phyloP scores from a whole-genome alignment of 2,329 filamentous ascomycete species.

The Trichophyton schoenleinii region DNA sequence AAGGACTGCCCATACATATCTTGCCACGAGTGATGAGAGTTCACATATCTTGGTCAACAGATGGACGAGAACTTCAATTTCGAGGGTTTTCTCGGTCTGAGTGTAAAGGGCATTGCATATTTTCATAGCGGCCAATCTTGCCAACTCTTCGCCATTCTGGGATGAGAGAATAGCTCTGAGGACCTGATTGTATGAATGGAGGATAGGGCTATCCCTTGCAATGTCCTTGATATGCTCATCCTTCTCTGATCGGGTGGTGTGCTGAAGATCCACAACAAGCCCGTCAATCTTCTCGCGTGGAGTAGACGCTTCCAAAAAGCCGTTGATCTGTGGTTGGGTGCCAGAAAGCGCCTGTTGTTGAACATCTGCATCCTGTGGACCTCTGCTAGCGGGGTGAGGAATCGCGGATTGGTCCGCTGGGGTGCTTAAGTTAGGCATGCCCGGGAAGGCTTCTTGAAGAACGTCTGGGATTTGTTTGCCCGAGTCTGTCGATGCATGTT shows the following conservation, averaged over 20 bases:
- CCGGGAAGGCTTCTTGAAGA: constrained; percentile 47
- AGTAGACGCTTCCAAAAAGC: constrained; percentile 45
- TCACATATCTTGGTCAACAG: constrained; percentile 51
- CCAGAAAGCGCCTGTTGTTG: constrained; percentile 27
- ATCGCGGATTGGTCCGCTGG: constrained; percentile 51
- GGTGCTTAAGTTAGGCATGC: constrained; percentile 49
- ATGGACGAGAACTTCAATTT: constrained; percentile 51
- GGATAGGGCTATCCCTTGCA: constrained; percentile 41
- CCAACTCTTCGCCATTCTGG: constrained; percentile 45
- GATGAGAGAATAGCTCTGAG: constrained; percentile 41
- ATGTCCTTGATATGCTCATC: constrained; percentile 49
- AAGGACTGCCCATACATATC: constrained; percentile 38
- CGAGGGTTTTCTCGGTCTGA: constrained; percentile 42
- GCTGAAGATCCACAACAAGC: constrained; percentile 45
- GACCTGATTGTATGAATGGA: constrained; percentile 47
- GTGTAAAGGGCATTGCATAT: constrained; percentile 46
- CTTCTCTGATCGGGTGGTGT: constrained; percentile 42
- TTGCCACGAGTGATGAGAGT: constrained; percentile 45
- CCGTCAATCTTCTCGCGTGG: constrained; percentile 43
- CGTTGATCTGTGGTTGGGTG: constrained; percentile 43
- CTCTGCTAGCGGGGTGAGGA: constrained; percentile 44
- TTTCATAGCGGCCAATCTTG: constrained; percentile 43
- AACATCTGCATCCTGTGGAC: constrained; percentile 34
- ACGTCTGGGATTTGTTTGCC: constrained; percentile 51
- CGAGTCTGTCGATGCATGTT: constrained; percentile 45